phyloP scores from a whole-genome alignment of 106 monocot species.

The Dendrobium huoshanense region DNA sequence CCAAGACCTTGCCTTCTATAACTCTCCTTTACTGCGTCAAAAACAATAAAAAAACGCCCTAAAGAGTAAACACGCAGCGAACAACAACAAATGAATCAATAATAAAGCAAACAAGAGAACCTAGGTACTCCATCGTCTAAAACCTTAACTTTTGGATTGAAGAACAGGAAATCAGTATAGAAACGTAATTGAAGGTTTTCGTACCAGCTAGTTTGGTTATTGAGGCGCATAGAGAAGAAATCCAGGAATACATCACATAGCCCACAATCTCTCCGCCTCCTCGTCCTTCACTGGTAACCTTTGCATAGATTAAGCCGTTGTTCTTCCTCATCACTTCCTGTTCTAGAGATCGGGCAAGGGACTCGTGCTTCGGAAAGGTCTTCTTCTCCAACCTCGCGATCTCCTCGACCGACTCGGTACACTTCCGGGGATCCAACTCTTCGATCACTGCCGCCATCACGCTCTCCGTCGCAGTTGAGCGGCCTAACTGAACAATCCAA shows the following conservation, averaged over 20 bases:
- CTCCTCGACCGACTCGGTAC: slow-evolving; percentile 41
- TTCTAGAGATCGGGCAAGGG: slow-evolving; percentile 45
- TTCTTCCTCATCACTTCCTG: slow-evolving; percentile 66
- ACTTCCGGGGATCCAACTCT: slow-evolving; percentile 32
- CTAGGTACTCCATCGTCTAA: neutral
- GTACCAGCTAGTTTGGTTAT: slow-evolving; percentile 97
- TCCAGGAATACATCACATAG: slow-evolving; percentile 78
- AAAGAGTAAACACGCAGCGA: neutral
- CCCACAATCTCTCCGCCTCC: slow-evolving; percentile 50
- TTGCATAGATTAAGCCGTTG: slow-evolving; percentile 51
- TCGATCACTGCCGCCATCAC: slow-evolving; percentile 17
- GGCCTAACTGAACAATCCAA: too few species aligned
- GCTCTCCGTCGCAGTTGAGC: neutral
- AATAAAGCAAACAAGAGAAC: neutral
- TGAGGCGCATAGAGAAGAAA: slow-evolving; percentile 77
- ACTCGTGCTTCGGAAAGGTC: slow-evolving; percentile 95
- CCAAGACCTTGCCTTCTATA: slow-evolving; percentile 66
- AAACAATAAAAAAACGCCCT: neutral
- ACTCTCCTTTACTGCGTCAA: slow-evolving; percentile 62
- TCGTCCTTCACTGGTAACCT: slow-evolving; percentile 2
- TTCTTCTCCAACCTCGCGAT: slow-evolving; percentile 66
- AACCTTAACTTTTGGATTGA: neutral
- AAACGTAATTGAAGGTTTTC: neutral
- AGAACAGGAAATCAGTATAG: neutral
- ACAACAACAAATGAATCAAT: neutral